Evolutionary conservation across 345 rosid genomes (phyloP), one percentile per base, ranked within the genome.

Genomic region (Geranium rotundifolium): DNA sequence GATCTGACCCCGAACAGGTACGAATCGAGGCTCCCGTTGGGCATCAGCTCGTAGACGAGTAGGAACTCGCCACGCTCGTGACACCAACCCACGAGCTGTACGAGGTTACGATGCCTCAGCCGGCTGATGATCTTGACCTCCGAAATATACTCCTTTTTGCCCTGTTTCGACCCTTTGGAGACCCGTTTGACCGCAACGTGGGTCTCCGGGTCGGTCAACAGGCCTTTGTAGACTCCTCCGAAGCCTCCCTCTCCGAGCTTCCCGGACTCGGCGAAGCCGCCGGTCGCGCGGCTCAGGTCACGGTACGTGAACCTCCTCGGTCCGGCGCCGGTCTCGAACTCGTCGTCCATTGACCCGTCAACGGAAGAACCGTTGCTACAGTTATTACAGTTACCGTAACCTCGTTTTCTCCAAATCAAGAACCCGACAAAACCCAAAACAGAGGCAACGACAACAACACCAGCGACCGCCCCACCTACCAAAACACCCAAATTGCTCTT

Each of bases 231-330:
- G 30, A 82, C 87, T 0, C 79, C 84, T 34, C 87, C 87, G 13
- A 80, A 80, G 7, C 87, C 87, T 29, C 87, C 87, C 61, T 78
- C 81, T 0, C 87, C 87, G 1, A 80, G 77, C 73, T 80, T 80
- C 29, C 80, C 76, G 1, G 17, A 67, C 67, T 76, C 82, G 0
- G 78, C 20, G 9, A 83, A 83, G 59, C 64, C 61, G 8, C 65
- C 67, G 4, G 87, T 83, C 1, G 82, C 84, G 2, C 56, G 63
- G 58, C 37, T 63, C 19, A 82, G 73, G 46, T 80, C 76, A 0
- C 58, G 54, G 66, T 76, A 77, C 16, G 76, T 67, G 75, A 77
- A 82, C 70, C 66, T 72, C 64, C 73, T 82, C 0, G 84, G 84
- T 27, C 84, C 84, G 0, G 87, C 66, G 20, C 84, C 84, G 41